These are phyloP conservation scores for Karstenula rhodostoma DNA, from an alignment of 2,329 filamentous ascomycete genomes.

Conservation along the genomic window DNA sequence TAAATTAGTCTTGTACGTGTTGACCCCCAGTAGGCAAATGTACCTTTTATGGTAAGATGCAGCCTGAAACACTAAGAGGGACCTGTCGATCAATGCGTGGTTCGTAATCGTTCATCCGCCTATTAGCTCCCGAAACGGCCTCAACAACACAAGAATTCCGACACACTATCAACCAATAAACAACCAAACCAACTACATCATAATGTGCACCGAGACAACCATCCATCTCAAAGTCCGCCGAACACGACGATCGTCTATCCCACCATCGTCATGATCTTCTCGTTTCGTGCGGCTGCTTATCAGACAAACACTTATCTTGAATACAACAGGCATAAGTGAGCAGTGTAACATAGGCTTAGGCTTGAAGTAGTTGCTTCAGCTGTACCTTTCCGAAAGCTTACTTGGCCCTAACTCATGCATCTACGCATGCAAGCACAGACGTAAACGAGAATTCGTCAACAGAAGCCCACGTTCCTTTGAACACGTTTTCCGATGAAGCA, in stretches of 20 bases:
- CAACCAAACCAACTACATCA: neutral
- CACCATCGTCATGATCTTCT: neutral
- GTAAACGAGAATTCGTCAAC: neutral
- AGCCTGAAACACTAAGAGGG: constrained; percentile 5
- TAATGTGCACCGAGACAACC: neutral
- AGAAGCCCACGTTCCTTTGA: neutral
- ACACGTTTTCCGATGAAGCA: neutral
- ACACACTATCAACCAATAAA: neutral
- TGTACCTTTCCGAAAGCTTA: constrained; percentile 10
- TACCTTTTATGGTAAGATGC: neutral
- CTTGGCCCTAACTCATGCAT: constrained; percentile 1
- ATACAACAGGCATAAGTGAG: constrained; percentile 2
- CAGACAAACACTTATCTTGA: neutral
- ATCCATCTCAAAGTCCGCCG: constrained; percentile 4
- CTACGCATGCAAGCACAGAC: neutral
- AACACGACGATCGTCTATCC: neutral
- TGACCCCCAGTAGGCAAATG: neutral
- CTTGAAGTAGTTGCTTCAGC: constrained; percentile 1
- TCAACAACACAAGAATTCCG: constrained; percentile 6
- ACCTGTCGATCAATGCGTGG: constrained; percentile 1
- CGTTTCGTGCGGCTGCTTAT: constrained; percentile 1
- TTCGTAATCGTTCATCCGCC: constrained; percentile 2
- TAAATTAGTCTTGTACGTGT: constrained; percentile 5
- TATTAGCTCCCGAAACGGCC: constrained; percentile 8
- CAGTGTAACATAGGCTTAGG: neutral